Conservation (phyloP, 2,329 filamentous ascomycete genomes). For the Corinectria fuckeliana region DNA sequence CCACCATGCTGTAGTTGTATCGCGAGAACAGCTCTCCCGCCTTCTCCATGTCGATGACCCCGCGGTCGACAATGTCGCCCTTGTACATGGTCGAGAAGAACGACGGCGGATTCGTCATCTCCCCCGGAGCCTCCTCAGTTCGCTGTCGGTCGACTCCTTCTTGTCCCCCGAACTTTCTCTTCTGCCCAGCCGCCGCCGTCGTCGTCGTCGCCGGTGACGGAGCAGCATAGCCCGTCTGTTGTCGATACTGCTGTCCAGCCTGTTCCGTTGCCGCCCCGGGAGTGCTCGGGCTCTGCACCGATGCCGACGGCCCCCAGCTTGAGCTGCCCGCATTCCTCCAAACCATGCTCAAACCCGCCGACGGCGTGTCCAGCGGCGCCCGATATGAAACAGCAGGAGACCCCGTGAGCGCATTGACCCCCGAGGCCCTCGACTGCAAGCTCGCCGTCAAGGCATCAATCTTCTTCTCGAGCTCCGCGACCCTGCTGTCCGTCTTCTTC, state of each 20-base stretch:
- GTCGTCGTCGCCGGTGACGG: conserved; percentile 15
- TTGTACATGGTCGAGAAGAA: conserved; percentile 38
- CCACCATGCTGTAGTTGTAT: conserved; percentile 66
- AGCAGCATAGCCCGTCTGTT: conserved; percentile 12
- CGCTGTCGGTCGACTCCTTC: conserved; percentile 25
- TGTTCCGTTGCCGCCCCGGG: conserved; percentile 20
- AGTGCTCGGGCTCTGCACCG: conserved; percentile 20
- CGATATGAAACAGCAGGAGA: conserved; percentile 20
- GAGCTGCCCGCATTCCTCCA: conserved; percentile 21
- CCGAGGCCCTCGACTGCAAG: conserved; percentile 62
- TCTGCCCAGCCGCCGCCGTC: conserved; percentile 34
- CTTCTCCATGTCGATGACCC: conserved; percentile 61
- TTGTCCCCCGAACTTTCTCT: conserved; percentile 41
- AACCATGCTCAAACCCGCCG: conserved; percentile 5
- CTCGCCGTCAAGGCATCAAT: conserved; percentile 87
- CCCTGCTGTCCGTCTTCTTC: conserved; percentile 89
- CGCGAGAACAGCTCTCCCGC: conserved; percentile 62
- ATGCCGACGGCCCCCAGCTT: conserved; percentile 26
- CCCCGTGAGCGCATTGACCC: conserved; percentile 18
- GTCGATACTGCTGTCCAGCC: conserved; percentile 18
- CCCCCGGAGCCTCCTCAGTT: conserved; percentile 22
- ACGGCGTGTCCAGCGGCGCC: conserved; percentile 1
- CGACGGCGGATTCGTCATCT: conserved; percentile 23
- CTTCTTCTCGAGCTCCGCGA: conserved; percentile 90
- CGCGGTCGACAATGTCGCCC: conserved; percentile 64